Evolutionary conservation across 1,139 yeast genomes (phyloP).

Genomic region (Eremothecium sinecaudum): DNA sequence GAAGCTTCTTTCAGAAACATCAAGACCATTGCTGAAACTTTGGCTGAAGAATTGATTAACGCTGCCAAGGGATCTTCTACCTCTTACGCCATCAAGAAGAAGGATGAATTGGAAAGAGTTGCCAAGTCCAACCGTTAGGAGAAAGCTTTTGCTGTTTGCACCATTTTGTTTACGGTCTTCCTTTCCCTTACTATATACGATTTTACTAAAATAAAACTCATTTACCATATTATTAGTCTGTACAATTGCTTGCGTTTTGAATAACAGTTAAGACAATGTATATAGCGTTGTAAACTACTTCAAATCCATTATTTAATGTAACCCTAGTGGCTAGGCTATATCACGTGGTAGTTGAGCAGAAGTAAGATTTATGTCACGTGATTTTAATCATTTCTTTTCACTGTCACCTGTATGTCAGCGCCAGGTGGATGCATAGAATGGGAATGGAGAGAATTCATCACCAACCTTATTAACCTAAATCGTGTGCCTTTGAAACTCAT

Average conservation of each 20-base stretch:
- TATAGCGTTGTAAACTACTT: slow-evolving; percentile 1
- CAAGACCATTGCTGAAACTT: slow-evolving; percentile 99
- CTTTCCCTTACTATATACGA: slow-evolving; percentile 4
- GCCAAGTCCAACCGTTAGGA: slow-evolving; percentile 99
- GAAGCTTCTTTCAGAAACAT: slow-evolving; percentile 99
- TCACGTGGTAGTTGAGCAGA: no score
- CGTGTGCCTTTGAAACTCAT: no score
- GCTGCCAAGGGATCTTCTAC: slow-evolving; percentile 99
- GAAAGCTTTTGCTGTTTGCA: slow-evolving; percentile 5
- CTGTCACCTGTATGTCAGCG: no score
- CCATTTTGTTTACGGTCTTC: slow-evolving; percentile 2
- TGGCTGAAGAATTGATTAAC: slow-evolving; percentile 99
- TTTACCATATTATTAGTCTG: slow-evolving; percentile 3
- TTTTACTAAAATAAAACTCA: slow-evolving; percentile 4
- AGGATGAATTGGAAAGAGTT: slow-evolving; percentile 99
- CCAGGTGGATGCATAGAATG: no score
- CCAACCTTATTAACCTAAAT: no score
- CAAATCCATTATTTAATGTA: not conserved
- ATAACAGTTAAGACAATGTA: no score
- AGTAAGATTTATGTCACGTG: no score
- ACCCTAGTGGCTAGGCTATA: no score
- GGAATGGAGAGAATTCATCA: no score
- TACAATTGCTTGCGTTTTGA: no score
- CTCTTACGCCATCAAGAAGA: slow-evolving; percentile 99
- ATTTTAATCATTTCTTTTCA: no score